phyloP scores from a whole-genome alignment of 2,329 filamentous ascomycete species.

The Chaetomium sp. region DNA sequence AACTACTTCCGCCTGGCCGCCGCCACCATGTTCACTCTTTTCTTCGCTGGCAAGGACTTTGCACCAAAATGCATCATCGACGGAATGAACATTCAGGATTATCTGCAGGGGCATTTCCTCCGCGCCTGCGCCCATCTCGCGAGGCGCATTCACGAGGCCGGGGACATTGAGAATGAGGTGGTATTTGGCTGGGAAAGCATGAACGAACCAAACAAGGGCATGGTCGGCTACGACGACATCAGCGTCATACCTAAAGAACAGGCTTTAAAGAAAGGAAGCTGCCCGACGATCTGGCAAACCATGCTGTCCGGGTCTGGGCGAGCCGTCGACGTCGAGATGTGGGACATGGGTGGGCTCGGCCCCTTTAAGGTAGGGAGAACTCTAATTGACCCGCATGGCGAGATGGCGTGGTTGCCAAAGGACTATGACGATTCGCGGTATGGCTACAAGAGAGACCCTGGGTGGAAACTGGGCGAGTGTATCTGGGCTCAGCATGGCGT shows the following conservation, averaged over 20 bases:
- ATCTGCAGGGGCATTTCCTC: slow-evolving; percentile 84
- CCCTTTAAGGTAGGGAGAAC: slow-evolving; percentile 84
- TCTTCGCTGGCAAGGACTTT: slow-evolving; percentile 88
- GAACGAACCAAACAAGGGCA: slow-evolving; percentile 90
- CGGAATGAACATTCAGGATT: slow-evolving; percentile 94
- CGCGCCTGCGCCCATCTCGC: slow-evolving; percentile 79
- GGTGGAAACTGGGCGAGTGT: slow-evolving; percentile 92
- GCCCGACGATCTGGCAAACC: slow-evolving; percentile 91
- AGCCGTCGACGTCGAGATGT: slow-evolving; percentile 85
- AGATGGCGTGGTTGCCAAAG: slow-evolving; percentile 79
- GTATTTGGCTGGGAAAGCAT: slow-evolving; percentile 95
- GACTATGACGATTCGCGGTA: slow-evolving; percentile 85
- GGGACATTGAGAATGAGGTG: slow-evolving; percentile 81
- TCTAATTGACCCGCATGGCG: slow-evolving; percentile 85
- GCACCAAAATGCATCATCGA: slow-evolving; percentile 95
- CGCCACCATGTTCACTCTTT: slow-evolving; percentile 90
- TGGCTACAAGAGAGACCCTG: slow-evolving; percentile 83
- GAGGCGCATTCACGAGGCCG: slow-evolving; percentile 82
- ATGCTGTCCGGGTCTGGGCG: slow-evolving; percentile 89
- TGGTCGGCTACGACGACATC: slow-evolving; percentile 82
- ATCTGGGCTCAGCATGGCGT: slow-evolving; percentile 96
- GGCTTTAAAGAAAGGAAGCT: slow-evolving; percentile 88
- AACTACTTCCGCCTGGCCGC: slow-evolving; percentile 89
- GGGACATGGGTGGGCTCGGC: slow-evolving; percentile 91
- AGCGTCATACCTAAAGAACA: slow-evolving; percentile 82